These are phyloP conservation scores for Vinca minor DNA, from an alignment of 257 asterid genomes.

Conservation along the genomic window DNA sequence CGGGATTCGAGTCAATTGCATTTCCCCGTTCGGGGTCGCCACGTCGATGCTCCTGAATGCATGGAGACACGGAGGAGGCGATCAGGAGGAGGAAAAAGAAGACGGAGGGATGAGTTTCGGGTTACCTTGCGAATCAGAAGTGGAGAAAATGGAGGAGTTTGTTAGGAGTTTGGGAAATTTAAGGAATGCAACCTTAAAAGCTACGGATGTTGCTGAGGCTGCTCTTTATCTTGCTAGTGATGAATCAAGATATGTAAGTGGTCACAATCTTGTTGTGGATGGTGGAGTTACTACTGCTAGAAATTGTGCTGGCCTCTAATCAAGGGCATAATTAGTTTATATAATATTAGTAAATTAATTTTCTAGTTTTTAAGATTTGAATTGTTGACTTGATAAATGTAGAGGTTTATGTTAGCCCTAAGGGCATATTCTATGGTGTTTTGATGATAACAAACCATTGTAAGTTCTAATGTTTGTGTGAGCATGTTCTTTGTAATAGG, in stretches of 20 bases:
- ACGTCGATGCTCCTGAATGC: conserved; percentile 71
- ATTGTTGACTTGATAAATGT: too few species aligned
- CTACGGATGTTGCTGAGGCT: conserved; percentile 28
- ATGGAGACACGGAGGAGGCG: conserved; percentile 37
- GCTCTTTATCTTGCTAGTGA: conserved; percentile 31
- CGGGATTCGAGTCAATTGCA: conserved; percentile 73
- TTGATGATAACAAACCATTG: too few species aligned
- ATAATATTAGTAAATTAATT: too few species aligned
- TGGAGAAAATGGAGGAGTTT: conserved; percentile 60
- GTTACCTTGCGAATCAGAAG: conserved; percentile 26
- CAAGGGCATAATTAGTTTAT: background rate
- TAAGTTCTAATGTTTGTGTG: too few species aligned
- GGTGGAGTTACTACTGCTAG: conserved; percentile 24
- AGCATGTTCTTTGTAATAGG: too few species aligned
- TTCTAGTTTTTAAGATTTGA: too few species aligned
- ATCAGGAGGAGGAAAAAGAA: conserved; percentile 13
- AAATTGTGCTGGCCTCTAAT: conserved; percentile 15
- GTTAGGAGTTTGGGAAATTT: conserved; percentile 53
- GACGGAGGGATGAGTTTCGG: conserved; percentile 9
- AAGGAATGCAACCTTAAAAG: conserved; percentile 21
- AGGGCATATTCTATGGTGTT: too few species aligned
- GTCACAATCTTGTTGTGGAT: conserved; percentile 33
- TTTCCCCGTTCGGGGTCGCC: conserved; percentile 91
- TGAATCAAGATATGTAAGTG: conserved; percentile 30
- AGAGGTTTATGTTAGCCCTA: too few species aligned